Base-by-base conservation (phyloP, 2,329 filamentous ascomycete species). In the Paraphaeosphaeria sporulosa region DNA sequence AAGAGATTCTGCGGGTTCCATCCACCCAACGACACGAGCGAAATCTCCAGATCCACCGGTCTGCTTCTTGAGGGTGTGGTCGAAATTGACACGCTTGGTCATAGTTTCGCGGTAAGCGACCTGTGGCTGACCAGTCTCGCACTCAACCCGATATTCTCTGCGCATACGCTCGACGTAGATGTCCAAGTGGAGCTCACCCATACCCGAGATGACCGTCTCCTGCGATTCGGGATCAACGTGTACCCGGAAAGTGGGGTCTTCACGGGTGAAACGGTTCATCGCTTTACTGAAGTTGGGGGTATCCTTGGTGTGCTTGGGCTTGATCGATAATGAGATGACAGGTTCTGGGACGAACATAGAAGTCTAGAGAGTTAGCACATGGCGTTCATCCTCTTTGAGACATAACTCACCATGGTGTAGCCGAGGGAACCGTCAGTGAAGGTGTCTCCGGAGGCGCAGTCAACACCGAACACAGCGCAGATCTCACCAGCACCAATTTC, bases 291-390 rank as follows among this genome's bases (percentile, higher is more conserved):
- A 99, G 83, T 96, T 95, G 76, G 92, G 89, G 60, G 90, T 89
- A 73, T 99, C 94, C 78, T 92, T 95, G 76, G 87, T 93, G 78
- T 92, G 89, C 85, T 98, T 98, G 50, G 95, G 95, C 80, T 92
- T 93, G 84, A 99, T 98, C 23, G 94, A 97, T 44, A 99, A 88
- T 19, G 94, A 98, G 81, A 99, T 97, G 83, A 99, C 95, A 32
- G 95, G 92, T 76, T 99, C 95, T 9, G 95, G 95, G 47, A 99
- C 94, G 78, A 93, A 94, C 95, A 99, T 99, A 70, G 93, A 96
- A 48, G 92, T 91, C 73, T 79, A 50, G 30, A 10, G 25, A 30
- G 54, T 71, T 61, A 71, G 65, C 49, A 32, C 6, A 34, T 15
- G 27, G 15, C 25, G 62, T 62, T 56, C 9, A 30, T 27, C 10